Conservation (phyloP, 2,329 filamentous ascomycete species). For the Sclerotinia borealis region DNA sequence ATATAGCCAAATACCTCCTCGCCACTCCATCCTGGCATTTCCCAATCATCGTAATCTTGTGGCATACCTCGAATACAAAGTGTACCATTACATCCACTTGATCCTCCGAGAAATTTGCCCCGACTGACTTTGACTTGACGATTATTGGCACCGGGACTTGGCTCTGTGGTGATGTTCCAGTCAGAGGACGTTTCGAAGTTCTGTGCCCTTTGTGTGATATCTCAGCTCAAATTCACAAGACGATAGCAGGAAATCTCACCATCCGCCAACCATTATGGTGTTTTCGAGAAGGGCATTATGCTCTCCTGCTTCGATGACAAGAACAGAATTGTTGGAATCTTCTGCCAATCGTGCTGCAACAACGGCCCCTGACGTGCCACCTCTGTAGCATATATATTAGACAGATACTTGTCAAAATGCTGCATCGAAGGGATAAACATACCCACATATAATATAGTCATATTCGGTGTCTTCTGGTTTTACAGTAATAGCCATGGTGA, state of each 20-base stretch:
- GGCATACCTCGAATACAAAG: conserved; percentile 43
- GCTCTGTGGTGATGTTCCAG: conserved; percentile 44
- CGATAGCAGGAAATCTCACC: conserved; percentile 16
- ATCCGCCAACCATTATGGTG: conserved; percentile 46
- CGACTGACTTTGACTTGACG: conserved; percentile 43
- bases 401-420: background rate
- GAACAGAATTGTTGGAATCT: conserved; percentile 40
- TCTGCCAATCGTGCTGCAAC: conserved; percentile 50
- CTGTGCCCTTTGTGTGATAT: conserved; percentile 34
- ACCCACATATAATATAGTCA: conserved; percentile 30
- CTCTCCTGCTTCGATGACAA: conserved; percentile 44
- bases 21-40: conserved; percentile 48
- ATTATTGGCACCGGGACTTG: conserved; percentile 35
- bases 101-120: conserved; percentile 45
- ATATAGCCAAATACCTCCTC: conserved; percentile 52
- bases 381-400: conserved; percentile 23
- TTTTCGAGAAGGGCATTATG: conserved; percentile 42
- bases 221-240: background rate
- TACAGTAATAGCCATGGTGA: conserved; percentile 15
- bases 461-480: conserved; percentile 19
- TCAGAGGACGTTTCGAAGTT: conserved; percentile 44
- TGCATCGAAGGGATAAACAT: background rate
- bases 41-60: conserved; percentile 51
- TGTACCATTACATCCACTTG: conserved; percentile 45
- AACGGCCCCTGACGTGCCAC: conserved; percentile 43